Conservation (phyloP, 495 filamentous ascomycete genomes). For the Penicillium angulare region DNA sequence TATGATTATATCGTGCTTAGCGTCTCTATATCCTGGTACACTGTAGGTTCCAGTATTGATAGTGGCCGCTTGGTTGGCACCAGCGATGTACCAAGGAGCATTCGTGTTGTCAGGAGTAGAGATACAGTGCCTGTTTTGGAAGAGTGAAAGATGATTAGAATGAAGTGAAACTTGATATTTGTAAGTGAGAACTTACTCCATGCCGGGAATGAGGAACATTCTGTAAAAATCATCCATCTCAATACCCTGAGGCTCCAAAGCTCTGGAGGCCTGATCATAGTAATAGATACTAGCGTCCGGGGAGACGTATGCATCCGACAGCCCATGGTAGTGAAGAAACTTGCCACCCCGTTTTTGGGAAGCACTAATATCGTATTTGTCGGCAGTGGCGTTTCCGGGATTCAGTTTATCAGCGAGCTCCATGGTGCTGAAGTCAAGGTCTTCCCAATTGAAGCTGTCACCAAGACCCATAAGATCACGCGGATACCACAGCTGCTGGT, state of each 20-base stretch:
- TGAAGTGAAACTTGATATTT: background rate
- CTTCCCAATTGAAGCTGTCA: constrained; percentile 1
- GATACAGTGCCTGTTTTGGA: constrained; percentile 16
- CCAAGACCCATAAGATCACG: constrained; percentile 13
- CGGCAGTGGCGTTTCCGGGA: constrained; percentile 41
- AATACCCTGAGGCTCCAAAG: constrained; percentile 14
- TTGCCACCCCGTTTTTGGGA: constrained; percentile 53
- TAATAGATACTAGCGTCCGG: constrained; percentile 10
- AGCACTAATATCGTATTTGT: constrained; percentile 44
- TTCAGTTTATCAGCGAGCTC: constrained; percentile 32
- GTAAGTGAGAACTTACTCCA: constrained; percentile 21
- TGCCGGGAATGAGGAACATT: constrained; percentile 47
- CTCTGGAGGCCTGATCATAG: constrained; percentile 12
- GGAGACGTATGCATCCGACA: constrained; percentile 36
- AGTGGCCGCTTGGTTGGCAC: background rate
- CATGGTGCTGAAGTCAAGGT: constrained; percentile 10
- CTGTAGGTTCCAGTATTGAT: constrained; percentile 13
- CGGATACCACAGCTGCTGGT: constrained; percentile 5
- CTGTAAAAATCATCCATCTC: constrained; percentile 22
- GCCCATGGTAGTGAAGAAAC: constrained; percentile 54
- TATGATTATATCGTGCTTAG: constrained; percentile 44
- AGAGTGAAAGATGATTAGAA: constrained; percentile 17
- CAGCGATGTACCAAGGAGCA: constrained; percentile 39
- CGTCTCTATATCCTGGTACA: constrained; percentile 41
- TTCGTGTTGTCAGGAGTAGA: constrained; percentile 14